phyloP scores from a whole-genome alignment of 495 filamentous ascomycete genomes.

The Cairneyella variabilis region DNA sequence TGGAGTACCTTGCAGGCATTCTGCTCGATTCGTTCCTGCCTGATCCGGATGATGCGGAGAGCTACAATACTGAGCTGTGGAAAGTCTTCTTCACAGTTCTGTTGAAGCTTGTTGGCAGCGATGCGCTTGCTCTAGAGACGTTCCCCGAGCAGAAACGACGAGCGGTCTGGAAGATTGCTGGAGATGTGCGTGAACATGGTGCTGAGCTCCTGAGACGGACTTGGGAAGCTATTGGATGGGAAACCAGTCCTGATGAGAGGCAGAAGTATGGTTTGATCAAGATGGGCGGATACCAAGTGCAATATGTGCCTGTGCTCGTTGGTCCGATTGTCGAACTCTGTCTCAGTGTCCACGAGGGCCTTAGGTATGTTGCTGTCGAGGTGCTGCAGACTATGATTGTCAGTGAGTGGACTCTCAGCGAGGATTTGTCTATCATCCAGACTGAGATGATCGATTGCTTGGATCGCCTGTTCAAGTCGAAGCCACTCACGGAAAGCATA shows the following conservation, averaged over 20 bases:
- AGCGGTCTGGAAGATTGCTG: conserved; percentile 98
- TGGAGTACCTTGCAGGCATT: conserved; percentile 79
- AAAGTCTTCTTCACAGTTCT: conserved; percentile 87
- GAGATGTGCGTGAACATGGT: conserved; percentile 89
- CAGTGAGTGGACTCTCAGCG: conserved; percentile 95
- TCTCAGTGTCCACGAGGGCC: conserved; percentile 88
- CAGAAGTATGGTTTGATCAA: conserved; percentile 72
- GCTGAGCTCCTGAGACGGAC: conserved; percentile 77
- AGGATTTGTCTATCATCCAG: conserved; percentile 88
- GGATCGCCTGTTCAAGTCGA: conserved; percentile 86
- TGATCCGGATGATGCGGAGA: conserved; percentile 84
- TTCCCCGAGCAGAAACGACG: conserved; percentile 96
- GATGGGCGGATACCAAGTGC: conserved; percentile 95
- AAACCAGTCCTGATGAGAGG: conserved; percentile 72
- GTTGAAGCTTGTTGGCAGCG: conserved; percentile 82
- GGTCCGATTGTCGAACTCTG: conserved; percentile 91
- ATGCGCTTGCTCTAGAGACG: conserved; percentile 86
- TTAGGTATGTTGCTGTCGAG: conserved; percentile 85
- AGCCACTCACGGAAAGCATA: conserved; percentile 81
- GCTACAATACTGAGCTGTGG: conserved; percentile 92
- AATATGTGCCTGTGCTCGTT: conserved; percentile 91
- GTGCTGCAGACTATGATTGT: conserved; percentile 97
- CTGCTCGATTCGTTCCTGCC: conserved; percentile 77
- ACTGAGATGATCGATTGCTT: conserved; percentile 96
- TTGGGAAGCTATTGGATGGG: conserved; percentile 98